Evolutionary conservation across 805 yeast genomes (phyloP), one percentile per base, ranked within the genome.

Genomic region (Blastobotrys americana): DNA sequence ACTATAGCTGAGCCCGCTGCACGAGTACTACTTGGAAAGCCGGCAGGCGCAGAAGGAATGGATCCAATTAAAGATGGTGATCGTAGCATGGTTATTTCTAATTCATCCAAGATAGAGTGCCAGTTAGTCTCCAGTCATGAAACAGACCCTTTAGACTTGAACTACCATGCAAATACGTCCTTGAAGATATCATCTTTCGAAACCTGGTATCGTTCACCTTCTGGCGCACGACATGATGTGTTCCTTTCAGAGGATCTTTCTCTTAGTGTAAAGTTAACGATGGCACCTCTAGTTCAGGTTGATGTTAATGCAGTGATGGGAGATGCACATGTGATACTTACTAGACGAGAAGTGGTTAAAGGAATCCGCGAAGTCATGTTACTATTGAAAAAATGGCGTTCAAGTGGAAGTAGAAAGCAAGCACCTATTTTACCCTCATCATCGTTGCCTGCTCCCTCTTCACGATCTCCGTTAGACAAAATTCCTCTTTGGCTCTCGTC

Each of bases 1-100:
- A 57, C 55, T 4, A 51, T 61, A 19, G 65, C 61, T 37, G 65
- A 61, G 45, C 65, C 65, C 3, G 64, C 64, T 9, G 60, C 64
- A 1, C 46, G 65, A 38, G 43, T 60, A 10, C 47, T 58, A 3
- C 54, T 61, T n/a, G 34, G 46, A 6, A n/a, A n/a, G n/a, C n/a
- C n/a, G n/a, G n/a, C n/a, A n/a, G n/a, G n/a, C n/a, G n/a, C n/a
- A n/a, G n/a, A n/a, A n/a, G n/a, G n/a, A n/a, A n/a, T n/a, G n/a
- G 40, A 52, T 5, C 44, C 42, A 8, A 35, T 22, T 20, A 37
- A 47, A 16, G 42, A 36, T 3, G 10, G n/a, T 3, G 45, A 49
- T 13, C 47, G 52, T 18, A 44, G 61, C 22, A 60, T 67, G 59
- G 62, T 67, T 21, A 59, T 65, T 16, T 48, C 61, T 4, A 53